phyloP scores from a whole-genome alignment of 75 land plant genomes.

The Picea sitchensis region DNA sequence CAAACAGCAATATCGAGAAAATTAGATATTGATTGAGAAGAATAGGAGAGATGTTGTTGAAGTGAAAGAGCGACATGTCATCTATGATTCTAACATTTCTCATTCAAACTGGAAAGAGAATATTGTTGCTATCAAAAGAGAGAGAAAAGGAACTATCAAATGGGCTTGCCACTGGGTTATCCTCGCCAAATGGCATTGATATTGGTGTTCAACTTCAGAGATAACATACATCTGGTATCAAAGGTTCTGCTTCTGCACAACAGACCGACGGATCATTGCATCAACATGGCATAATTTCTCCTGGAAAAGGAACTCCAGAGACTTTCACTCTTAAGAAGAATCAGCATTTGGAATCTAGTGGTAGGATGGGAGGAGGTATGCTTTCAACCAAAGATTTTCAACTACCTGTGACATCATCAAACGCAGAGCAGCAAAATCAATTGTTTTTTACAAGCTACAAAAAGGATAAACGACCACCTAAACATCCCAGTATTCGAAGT shows the following conservation, averaged over 20 bases:
- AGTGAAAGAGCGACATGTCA: no score
- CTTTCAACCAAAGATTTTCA: no score
- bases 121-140: no score
- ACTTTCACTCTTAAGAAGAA: constrained; percentile 11
- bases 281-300: constrained; percentile 11
- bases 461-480: constrained; percentile 47
- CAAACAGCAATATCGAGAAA: no score
- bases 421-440: constrained; percentile 25
- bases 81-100: no score
- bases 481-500: constrained; percentile 16
- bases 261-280: constrained; percentile 9
- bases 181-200: background rate
- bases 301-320: constrained; percentile 15
- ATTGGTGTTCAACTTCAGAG: constrained; percentile 2
- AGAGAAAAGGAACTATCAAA: no score
- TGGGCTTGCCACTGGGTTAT: no score
- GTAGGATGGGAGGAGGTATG: no score
- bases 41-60: no score
- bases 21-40: no score
- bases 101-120: no score
- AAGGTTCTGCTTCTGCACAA: constrained; percentile 11
- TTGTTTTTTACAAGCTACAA: constrained; percentile 10
- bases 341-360: no score
- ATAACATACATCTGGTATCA: background rate
- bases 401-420: background rate